These are phyloP conservation scores for Fragaria vesca DNA, from an alignment of 306 rosid species.

Conservation along the genomic window DNA sequence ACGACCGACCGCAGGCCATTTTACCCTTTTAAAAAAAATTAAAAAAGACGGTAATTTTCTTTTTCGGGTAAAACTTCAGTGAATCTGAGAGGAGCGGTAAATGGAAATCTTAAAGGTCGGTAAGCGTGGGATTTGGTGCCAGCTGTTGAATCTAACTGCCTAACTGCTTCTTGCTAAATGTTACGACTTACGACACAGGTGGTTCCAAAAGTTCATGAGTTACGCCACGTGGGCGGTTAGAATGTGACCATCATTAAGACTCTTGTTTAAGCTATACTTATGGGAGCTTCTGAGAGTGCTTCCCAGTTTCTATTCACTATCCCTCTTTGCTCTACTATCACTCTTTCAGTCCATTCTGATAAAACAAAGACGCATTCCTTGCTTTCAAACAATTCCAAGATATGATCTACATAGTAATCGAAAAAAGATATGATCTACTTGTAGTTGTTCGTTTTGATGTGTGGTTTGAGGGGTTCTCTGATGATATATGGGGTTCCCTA, in stretches of 20 bases:
- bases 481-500: no score
- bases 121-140: constrained; percentile 37
- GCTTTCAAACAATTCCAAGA: background rate
- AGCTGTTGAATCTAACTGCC: constrained; percentile 59
- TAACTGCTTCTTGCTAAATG: constrained; percentile 52
- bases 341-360: background rate
- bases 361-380: background rate
- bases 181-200: constrained; percentile 1
- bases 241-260: background rate
- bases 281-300: constrained; percentile 5
- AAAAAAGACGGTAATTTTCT: background rate
- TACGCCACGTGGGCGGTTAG: constrained; percentile 42
- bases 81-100: background rate
- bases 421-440: no score
- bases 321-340: no score
- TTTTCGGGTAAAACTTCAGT: background rate
- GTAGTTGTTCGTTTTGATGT: no score
- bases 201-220: constrained; percentile 15
- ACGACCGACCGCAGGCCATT: background rate
- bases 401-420: no score
- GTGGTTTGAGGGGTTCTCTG: no score
- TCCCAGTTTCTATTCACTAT: background rate
- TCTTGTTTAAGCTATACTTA: background rate
- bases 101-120: constrained; percentile 33
- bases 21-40: background rate